These are phyloP conservation scores for Tuber indicum DNA, from an alignment of 495 filamentous ascomycete genomes.

Conservation along the genomic window DNA sequence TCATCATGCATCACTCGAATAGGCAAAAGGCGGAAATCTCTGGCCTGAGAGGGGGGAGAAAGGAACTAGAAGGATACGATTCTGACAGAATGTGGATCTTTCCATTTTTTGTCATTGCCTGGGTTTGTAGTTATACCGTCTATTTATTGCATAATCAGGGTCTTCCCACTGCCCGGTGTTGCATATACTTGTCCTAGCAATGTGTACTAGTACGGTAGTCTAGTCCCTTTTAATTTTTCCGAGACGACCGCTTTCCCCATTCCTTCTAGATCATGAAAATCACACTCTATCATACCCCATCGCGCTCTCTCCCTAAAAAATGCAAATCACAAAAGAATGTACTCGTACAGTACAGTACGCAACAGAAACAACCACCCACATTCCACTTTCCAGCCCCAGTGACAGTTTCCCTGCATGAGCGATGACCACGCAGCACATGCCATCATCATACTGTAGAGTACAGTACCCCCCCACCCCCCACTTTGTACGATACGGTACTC, in stretches of 20 bases:
- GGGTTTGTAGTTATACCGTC: not conserved
- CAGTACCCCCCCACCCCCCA: too few species aligned
- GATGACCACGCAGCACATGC: too few species aligned
- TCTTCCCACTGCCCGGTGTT: not conserved
- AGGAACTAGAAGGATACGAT: not conserved
- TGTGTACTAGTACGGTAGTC: not conserved
- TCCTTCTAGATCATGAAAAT: too few species aligned
- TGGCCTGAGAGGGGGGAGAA: not conserved
- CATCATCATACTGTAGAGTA: too few species aligned
- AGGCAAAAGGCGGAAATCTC: not conserved
- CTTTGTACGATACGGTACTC: too few species aligned
- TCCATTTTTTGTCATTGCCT: not conserved
- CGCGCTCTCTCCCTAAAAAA: too few species aligned
- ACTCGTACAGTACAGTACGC: too few species aligned
- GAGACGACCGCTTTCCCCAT: not conserved
- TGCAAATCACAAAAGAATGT: too few species aligned
- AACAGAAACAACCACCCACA: too few species aligned
- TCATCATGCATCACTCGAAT: not conserved
- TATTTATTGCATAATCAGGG: not conserved
- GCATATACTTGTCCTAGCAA: not conserved
- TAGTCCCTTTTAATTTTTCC: not conserved
- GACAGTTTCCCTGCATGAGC: too few species aligned
- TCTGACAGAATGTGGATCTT: not conserved
- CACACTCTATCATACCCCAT: too few species aligned
- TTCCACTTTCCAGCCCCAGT: too few species aligned